Evolutionary conservation across 2,329 filamentous ascomycete genomes (phyloP), one percentile per base, ranked within the genome.

Genomic region (Pseudopyricularia cyperi): DNA sequence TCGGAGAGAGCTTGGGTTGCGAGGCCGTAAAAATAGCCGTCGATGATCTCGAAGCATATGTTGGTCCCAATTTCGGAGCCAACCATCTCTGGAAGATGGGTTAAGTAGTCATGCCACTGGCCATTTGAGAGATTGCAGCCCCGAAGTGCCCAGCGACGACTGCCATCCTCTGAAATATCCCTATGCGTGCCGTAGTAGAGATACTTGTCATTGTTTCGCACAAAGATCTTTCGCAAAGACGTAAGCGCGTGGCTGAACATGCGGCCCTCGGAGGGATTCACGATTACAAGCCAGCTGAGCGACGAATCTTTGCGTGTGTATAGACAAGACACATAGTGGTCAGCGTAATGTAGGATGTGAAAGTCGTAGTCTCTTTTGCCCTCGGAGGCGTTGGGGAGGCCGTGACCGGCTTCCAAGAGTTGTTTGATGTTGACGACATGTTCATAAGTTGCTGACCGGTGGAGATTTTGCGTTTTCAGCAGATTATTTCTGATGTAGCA

Each of bases 31-130:
- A 90, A 80, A 57, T 79, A 71, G 9, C 71, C 74, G 35, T 80
- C 71, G 55, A 85, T 71, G n/a, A 89, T 76, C 55, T 86, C 83
- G 60, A 90, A 89, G 54, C 79, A 85, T n/a, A 87, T 70, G 0
- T 79, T 82, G 11, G 75, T 76, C 6, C 81, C 82, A 32, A 89
- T 71, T 46, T 86, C 83, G 17, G 71, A 74, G 1, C 83, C 85
- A 44, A 77, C 74, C 53, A 86, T 70, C 24, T 79, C 71, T 35
- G 75, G 66, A 3, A 87, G 66, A 34, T 77, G 68, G 6, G 83
- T 61, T 33, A 33, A 12, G 12, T 33, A 33, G 32, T 7, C 7
- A 33, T 33, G 32, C 32, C 32, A 33, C 7, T 12, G 7, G 32
- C 32, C 32, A 33, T 33, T 33, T 33, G 7, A 7, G 34, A 85